Base-by-base conservation (phyloP, 2,329 filamentous ascomycete genomes). In the Clonostachys chloroleuca region DNA sequence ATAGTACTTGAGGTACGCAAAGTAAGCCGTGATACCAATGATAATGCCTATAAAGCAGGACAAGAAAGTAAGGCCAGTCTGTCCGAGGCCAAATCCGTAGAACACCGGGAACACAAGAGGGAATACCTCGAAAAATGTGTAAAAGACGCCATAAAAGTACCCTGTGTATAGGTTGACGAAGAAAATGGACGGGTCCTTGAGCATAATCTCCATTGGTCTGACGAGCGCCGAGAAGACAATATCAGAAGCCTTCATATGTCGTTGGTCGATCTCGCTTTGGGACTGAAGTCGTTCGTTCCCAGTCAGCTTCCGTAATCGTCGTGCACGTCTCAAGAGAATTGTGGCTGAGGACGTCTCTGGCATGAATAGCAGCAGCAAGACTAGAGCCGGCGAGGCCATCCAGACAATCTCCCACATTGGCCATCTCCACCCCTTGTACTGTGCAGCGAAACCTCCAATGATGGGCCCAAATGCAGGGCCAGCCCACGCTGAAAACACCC, bases 231-330 rank as follows among this genome's bases (percentile, higher is more conserved):
- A 70, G 40, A 67, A 52, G 12, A 74, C 53, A n/a, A 78, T 64
- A 4, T 67, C 62, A 6, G 54, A 52, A 6, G 69, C 59, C 13
- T 59, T 70, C 47, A 78, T 62, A 43, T 70, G 67, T 16, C 62
- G 62, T 55, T 78, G 73, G 51, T 79, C 73, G 49, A 84, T 77
- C 56, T 86, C 80, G 34, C 70, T 73, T 51, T 83, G 75, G 0
- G 75, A 71, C 5, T 13, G 12, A 54, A 72, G 68, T 53, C 82
- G 72, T 18, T 58, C 57, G 48, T 75, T 70, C 12, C 76, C 77
- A 0, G 78, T 81, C 18, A 74, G 61, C 54, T 72, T 75, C 40
- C 81, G 70, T 6, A 84, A 68, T 9, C 80, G 73, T 35, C 62
- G 57, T 2, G 80, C 78, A 14, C 80, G 76, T 20, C 72, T 73